These are phyloP conservation scores for Scheffersomyces stipitis DNA, from an alignment of 805 yeast species.

Conservation along the genomic window DNA sequence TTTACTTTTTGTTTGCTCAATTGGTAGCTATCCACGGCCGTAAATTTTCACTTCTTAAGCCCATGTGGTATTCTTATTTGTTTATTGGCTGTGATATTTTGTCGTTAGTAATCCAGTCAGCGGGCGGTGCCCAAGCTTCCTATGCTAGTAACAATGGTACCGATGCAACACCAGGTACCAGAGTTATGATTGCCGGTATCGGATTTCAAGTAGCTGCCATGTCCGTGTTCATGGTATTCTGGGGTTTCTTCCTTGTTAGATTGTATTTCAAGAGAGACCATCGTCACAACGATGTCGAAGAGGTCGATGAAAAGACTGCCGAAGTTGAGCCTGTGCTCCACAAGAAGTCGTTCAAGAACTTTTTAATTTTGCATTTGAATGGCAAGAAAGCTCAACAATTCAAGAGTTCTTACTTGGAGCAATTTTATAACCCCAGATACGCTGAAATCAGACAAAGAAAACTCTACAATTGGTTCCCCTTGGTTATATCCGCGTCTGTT, in stretches of 20 bases:
- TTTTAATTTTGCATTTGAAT: conserved; percentile 7
- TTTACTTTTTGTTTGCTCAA: conserved; percentile 11
- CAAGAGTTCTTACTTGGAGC: conserved; percentile 5
- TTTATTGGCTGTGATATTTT: conserved; percentile 11
- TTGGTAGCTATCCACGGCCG: conserved; percentile 8
- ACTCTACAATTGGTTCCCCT: conserved; percentile 5
- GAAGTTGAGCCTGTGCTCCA: conserved; percentile 1
- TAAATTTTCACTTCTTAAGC: conserved; percentile 7
- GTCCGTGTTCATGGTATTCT: conserved; percentile 16
- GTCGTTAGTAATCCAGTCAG: conserved; percentile 16
- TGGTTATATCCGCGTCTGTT: conserved; percentile 5
- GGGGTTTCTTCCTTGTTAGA: conserved; percentile 17
- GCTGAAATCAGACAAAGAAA: conserved; percentile 4
- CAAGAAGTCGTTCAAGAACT: conserved; percentile 2
- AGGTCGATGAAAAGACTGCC: conserved; percentile 4
- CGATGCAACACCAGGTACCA: conserved; percentile 12
- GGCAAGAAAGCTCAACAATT: conserved; percentile 3
- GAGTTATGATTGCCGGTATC: conserved; percentile 20
- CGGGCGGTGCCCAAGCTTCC: conserved; percentile 19
- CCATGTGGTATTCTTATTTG: conserved; percentile 13
- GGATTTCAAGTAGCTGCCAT: conserved; percentile 19
- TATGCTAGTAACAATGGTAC: conserved; percentile 5
- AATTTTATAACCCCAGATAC: conserved; percentile 6
- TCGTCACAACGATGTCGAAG: conserved; percentile 7
- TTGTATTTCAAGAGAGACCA: conserved; percentile 18